Evolutionary conservation across 371 early-diverging fungal genomes (phyloP).

Genomic region (Blakeslea trispora): DNA sequence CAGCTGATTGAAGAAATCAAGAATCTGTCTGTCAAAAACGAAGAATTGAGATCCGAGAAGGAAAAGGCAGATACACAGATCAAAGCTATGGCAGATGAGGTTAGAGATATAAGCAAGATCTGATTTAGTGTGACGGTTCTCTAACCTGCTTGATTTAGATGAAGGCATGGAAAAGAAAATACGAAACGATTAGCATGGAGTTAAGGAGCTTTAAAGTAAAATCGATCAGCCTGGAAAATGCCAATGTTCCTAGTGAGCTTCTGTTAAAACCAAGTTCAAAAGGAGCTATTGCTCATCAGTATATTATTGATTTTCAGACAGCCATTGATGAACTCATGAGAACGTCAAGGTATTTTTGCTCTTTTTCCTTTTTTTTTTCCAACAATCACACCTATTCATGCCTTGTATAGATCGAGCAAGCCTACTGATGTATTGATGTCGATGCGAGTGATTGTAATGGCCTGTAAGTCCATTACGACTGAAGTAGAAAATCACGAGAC

Average conservation of each 20-base stretch:
- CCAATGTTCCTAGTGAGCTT: slow-evolving; percentile 36
- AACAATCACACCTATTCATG: too few relatives aligned
- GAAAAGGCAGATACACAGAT: slow-evolving; percentile 37
- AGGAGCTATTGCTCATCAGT: slow-evolving; percentile 70
- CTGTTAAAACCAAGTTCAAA: slow-evolving; percentile 51
- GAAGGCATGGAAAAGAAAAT: slow-evolving; percentile 53
- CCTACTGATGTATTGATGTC: slow-evolving; percentile 75
- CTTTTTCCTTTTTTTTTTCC: too few relatives aligned
- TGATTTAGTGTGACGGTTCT: not conserved
- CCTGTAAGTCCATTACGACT: slow-evolving; percentile 82
- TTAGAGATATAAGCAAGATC: slow-evolving; percentile 7
- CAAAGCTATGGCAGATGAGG: slow-evolving; percentile 36
- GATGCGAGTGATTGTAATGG: slow-evolving; percentile 81
- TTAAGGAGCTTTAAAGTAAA: slow-evolving; percentile 52
- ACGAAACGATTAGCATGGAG: slow-evolving; percentile 47
- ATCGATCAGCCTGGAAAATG: slow-evolving; percentile 41
- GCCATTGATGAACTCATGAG: slow-evolving; percentile 81
- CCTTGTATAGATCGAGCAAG: slow-evolving; percentile 52
- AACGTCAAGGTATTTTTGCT: slow-evolving; percentile 60
- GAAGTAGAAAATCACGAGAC: slow-evolving; percentile 72
- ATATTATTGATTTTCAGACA: slow-evolving; percentile 73
- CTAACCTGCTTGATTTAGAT: slow-evolving; percentile 11
- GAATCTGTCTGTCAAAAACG: slow-evolving; percentile 61
- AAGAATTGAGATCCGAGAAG: slow-evolving; percentile 54
- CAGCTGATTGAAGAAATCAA: slow-evolving; percentile 74